Evolutionary conservation across 192 early-diverging fungal species (phyloP), one percentile per base, ranked within the genome.

Genomic region (Phycomyces nitens): DNA sequence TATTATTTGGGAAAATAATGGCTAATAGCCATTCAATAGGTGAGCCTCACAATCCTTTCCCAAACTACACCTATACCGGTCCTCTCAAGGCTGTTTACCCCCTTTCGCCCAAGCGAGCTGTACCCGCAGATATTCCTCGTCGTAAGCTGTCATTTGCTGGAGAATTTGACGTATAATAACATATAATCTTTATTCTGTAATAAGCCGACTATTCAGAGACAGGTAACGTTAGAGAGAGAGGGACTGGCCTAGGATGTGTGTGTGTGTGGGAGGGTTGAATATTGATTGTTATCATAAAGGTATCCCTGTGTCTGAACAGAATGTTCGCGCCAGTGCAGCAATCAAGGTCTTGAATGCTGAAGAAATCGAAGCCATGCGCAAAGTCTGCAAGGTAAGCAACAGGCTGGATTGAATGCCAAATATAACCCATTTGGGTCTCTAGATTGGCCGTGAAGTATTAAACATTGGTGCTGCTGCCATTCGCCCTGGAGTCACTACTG

Each of bases 401-500:
- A 53, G 7, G 63, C 54, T 22, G 52, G 56, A 23, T 65, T 14
- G 58, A 68, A 26, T 65, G 60, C 42, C 50, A 39, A 38, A 54
- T 29, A 61, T 60, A 39, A 15, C 23, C 27, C n/a, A 23, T 26
- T 27, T 2, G 18, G n/a, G n/a, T n/a, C n/a, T 5, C 14, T 29
- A 93, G 89, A 74, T 95, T 42, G 79, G 82, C 16, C 86, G 96
- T 21, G 95, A 99, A 73, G 92, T 96, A 7, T 82, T 99, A 15
- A 89, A 99, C 56, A 88, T 77, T 53, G 97, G 91, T 39, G 83
- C 84, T 6, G 87, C 88, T 8, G 90, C 91, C 15, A 76, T 94
- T 53, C 81, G 82, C 47, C 82, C 86, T n/a, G 97, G 97, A 12
- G 83, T 92, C 0, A 98, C 95, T 0, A 96, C 95, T 0, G 95